A percentile compares a stretch with the other conserved stretches of the same genome.
These are phyloP conservation scores for Pseudocercospora eumusae DNA, from an alignment of 2,329 filamentous ascomycete species.

Conservation along the genomic window DNA sequence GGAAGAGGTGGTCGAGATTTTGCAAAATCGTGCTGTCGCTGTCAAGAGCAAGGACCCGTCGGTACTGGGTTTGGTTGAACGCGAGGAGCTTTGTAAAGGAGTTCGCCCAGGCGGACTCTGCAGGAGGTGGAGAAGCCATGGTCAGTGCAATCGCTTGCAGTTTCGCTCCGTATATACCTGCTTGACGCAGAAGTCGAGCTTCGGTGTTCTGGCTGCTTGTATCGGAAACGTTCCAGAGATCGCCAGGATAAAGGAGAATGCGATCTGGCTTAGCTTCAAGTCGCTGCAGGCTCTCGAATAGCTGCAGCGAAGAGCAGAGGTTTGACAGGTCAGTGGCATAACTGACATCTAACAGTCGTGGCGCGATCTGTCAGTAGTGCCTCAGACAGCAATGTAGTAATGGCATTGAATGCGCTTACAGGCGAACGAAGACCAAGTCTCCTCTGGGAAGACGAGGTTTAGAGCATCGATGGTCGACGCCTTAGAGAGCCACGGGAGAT, in stretches of 20 bases:
- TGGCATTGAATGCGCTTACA: background rate
- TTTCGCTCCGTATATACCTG: conserved; percentile 52
- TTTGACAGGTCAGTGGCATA: conserved; percentile 47
- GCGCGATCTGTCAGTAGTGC: background rate
- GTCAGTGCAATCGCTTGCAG: conserved; percentile 47
- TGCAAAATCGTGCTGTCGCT: conserved; percentile 63
- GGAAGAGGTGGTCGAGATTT: conserved; percentile 67
- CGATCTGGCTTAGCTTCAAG: conserved; percentile 47
- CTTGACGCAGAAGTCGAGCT: conserved; percentile 50
- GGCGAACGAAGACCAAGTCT: background rate
- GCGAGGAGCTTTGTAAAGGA: conserved; percentile 68
- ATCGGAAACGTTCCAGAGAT: conserved; percentile 30
- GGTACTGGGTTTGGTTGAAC: conserved; percentile 65
- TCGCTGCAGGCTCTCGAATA: conserved; percentile 46
- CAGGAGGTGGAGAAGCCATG: conserved; percentile 27
- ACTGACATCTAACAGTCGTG: conserved; percentile 23
- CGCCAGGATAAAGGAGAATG: conserved; percentile 47
- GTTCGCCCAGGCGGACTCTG: conserved; percentile 59
- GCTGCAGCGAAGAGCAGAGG: conserved; percentile 48
- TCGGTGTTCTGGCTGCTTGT: conserved; percentile 5
- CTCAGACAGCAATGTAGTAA: background rate
- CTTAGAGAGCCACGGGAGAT: background rate
- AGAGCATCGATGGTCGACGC: background rate
- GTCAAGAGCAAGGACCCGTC: conserved; percentile 58
- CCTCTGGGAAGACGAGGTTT: background rate